phyloP scores from a whole-genome alignment of 2,329 filamentous ascomycete genomes.

The Nigrograna mackinnonii region DNA sequence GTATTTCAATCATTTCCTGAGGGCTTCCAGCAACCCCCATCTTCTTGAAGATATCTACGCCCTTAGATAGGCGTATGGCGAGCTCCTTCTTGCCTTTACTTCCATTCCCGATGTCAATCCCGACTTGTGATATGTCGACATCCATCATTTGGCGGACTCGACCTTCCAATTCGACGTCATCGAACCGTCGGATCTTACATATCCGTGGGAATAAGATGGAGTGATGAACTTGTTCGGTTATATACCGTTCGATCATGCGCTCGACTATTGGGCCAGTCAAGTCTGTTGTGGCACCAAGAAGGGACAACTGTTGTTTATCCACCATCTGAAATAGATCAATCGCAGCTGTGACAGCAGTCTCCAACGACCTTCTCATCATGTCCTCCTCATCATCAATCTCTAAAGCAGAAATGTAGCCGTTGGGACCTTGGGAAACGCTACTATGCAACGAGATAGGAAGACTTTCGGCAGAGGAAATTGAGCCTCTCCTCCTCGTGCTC shows the following conservation, averaged over 20 bases:
- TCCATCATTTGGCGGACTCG: slow-evolving; percentile 92
- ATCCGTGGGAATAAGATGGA: slow-evolving; percentile 80
- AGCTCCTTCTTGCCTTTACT: slow-evolving; percentile 80
- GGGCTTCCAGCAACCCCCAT: slow-evolving; percentile 78
- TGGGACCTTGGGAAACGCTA: slow-evolving; percentile 36
- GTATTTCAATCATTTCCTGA: slow-evolving; percentile 83
- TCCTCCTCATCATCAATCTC: slow-evolving; percentile 91
- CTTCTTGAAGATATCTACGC: slow-evolving; percentile 87
- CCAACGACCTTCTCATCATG: slow-evolving; percentile 82
- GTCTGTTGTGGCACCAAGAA: slow-evolving; percentile 90
- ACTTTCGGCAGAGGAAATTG: slow-evolving; percentile 40
- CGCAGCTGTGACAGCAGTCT: slow-evolving; percentile 88
- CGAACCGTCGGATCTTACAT: slow-evolving; percentile 74
- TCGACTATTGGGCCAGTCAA: slow-evolving; percentile 91
- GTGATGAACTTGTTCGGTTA: slow-evolving; percentile 90
- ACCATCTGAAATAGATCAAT: slow-evolving; percentile 96
- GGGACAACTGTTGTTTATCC: slow-evolving; percentile 91
- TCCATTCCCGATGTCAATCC: slow-evolving; percentile 81
- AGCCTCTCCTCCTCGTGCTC: slow-evolving; percentile 36
- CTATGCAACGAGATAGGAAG: slow-evolving; percentile 41
- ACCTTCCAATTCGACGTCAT: slow-evolving; percentile 85
- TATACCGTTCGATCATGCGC: slow-evolving; percentile 90
- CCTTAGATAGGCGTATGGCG: slow-evolving; percentile 73
- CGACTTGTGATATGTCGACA: slow-evolving; percentile 92
- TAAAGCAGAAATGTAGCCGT: slow-evolving; percentile 44